These are phyloP conservation scores for Trametopsis cervina DNA, from an alignment of 768 basidiomycete species.

Conservation along the genomic window DNA sequence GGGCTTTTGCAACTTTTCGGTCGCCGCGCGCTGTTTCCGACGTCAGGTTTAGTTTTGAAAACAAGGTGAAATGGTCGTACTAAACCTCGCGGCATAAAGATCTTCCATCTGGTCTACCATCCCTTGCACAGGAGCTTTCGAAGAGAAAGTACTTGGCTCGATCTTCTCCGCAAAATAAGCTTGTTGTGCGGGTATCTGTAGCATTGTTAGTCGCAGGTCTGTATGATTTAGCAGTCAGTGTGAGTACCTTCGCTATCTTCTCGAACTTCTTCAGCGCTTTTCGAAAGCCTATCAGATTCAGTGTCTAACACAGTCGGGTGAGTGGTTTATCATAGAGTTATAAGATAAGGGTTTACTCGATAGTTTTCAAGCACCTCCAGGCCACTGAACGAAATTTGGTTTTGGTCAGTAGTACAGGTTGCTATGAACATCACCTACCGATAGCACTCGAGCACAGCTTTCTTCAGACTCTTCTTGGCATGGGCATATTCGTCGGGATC, in stretches of 20 bases:
- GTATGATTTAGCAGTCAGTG: too few species aligned
- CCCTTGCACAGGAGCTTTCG: conserved; percentile 47
- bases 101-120: conserved; percentile 77
- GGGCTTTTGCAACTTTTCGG: conserved; percentile 64
- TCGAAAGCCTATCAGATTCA: conserved; percentile 87
- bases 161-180: conserved; percentile 81
- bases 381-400: conserved; percentile 35
- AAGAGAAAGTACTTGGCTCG: conserved; percentile 60
- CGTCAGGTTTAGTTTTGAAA: too few species aligned
- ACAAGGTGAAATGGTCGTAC: conserved; percentile 34
- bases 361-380: conserved; percentile 87
- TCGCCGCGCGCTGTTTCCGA: conserved; percentile 62
- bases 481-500: conserved; percentile 76
- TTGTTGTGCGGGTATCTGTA: conserved; percentile 61
- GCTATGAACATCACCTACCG: conserved; percentile 34
- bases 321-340: conserved; percentile 18
- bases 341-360: too few species aligned
- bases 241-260: conserved; percentile 61
- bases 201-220: neutral
- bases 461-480: conserved; percentile 82
- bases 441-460: conserved; percentile 81
- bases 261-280: conserved; percentile 85
- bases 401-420: neutral
- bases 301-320: conserved; percentile 39
- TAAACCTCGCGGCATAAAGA: conserved; percentile 69